Percentiles rank a stretch among this genome's conserved stretches.
Conservation (phyloP, 176 grass and related monocot species). For the Rhynchospora breviuscula region DNA sequence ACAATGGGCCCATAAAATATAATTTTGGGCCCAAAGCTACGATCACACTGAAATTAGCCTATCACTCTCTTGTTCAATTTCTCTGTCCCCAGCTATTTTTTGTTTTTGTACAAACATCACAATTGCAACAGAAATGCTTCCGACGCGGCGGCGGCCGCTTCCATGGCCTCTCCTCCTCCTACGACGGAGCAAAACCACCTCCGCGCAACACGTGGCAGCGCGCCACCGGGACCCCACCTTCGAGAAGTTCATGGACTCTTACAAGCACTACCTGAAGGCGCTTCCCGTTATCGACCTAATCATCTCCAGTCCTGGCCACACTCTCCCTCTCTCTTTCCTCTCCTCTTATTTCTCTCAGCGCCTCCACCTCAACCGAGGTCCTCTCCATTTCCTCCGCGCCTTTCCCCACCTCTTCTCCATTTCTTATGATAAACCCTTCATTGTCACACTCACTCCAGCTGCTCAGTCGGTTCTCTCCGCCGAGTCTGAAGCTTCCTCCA, state of each 20-base stretch:
- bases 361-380: slow-evolving; percentile 47
- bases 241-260: slow-evolving; percentile 55
- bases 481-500: slow-evolving; percentile 17
- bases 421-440: slow-evolving; percentile 31
- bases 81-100: neutral
- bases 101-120: no score
- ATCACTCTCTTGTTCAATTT: neutral
- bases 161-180: slow-evolving; percentile 16
- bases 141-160: neutral
- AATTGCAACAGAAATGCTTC: neutral
- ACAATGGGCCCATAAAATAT: neutral
- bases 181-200: slow-evolving; percentile 47
- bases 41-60: neutral
- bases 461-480: slow-evolving; percentile 33
- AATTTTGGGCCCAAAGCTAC: neutral
- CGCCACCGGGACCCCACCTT: slow-evolving; percentile 59
- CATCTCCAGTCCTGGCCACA: slow-evolving; percentile 37
- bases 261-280: slow-evolving; percentile 56
- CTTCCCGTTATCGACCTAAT: slow-evolving; percentile 60
- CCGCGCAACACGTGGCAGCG: slow-evolving; percentile 56
- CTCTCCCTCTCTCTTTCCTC: slow-evolving; percentile 35
- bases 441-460: slow-evolving; percentile 44
- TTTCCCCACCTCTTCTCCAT: slow-evolving; percentile 68
- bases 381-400: slow-evolving; percentile 60
- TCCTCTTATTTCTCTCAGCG: slow-evolving; percentile 47